A percentile compares a stretch with the other conserved stretches of the same genome.
phyloP scores from a whole-genome alignment of 2,329 filamentous ascomycete genomes.

The Colletotrichum australisinense region DNA sequence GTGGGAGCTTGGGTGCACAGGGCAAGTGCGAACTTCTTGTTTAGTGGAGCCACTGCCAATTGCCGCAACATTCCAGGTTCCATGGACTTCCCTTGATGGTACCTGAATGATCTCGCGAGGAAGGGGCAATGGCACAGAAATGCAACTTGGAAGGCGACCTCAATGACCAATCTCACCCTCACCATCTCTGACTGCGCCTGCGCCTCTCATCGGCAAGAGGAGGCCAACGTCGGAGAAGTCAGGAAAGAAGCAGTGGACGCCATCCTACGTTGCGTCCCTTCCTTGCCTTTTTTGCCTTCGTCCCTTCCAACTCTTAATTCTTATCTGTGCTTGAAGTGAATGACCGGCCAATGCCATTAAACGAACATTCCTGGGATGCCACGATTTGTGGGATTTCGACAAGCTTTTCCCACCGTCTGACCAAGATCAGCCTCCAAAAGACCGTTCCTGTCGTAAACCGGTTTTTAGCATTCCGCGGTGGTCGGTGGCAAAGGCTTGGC shows the following conservation, averaged over 20 bases:
- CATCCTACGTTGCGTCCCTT: background rate
- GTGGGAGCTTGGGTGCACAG: conserved; percentile 12
- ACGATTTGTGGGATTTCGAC: conserved; percentile 14
- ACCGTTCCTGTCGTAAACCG: conserved; percentile 35
- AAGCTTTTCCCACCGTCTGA: conserved; percentile 24
- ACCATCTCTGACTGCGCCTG: background rate
- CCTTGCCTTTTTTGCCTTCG: background rate
- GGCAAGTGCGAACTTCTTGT: conserved; percentile 32
- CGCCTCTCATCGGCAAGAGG: background rate
- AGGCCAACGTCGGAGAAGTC: background rate
- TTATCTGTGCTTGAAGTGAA: background rate
- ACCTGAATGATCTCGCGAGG: background rate
- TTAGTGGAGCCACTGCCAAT: conserved; percentile 20
- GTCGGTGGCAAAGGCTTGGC: conserved; percentile 35
- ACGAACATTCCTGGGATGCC: background rate
- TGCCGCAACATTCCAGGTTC: background rate
- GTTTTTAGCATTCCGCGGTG: conserved; percentile 25
- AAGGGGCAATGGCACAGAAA: background rate
- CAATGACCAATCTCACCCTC: background rate
- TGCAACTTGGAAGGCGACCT: background rate
- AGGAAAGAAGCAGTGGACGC: background rate
- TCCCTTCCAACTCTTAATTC: background rate
- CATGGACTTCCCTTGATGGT: conserved; percentile 1
- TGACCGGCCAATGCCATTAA: background rate
- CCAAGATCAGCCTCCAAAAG: conserved; percentile 30